These are phyloP conservation scores for Tylopilus rubrobrunneus DNA, from an alignment of 768 basidiomycete species.

Conservation along the genomic window DNA sequence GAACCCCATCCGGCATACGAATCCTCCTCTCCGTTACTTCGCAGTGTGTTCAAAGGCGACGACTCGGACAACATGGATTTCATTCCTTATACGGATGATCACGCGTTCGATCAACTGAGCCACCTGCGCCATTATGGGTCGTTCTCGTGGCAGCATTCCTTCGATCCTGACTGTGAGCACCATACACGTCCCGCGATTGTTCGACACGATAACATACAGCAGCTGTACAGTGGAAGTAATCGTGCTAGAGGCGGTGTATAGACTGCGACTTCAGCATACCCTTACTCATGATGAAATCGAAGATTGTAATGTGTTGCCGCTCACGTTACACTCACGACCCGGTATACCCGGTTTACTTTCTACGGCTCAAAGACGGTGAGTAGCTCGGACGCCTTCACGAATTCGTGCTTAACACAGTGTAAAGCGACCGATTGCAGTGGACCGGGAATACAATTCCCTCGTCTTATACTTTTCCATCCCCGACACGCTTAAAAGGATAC, in stretches of 20 bases:
- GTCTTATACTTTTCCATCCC: slow-evolving; percentile 10
- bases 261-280: slow-evolving; percentile 36
- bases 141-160: slow-evolving; percentile 49
- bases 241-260: slow-evolving; percentile 42
- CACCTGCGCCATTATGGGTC: slow-evolving; percentile 41
- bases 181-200: neutral
- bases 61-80: slow-evolving; percentile 57
- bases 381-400: slow-evolving; percentile 19
- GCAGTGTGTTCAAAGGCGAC: slow-evolving; percentile 52
- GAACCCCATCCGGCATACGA: slow-evolving; percentile 46
- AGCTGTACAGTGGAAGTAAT: slow-evolving; percentile 45
- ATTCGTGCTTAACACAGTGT: slow-evolving; percentile 2
- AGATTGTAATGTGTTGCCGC: slow-evolving; percentile 42
- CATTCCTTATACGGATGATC: slow-evolving; percentile 61
- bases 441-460: slow-evolving; percentile 22
- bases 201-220: slow-evolving; percentile 20
- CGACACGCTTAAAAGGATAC: slow-evolving; percentile 5
- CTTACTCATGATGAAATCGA: slow-evolving; percentile 47
- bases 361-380: slow-evolving; percentile 20
- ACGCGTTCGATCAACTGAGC: slow-evolving; percentile 39
- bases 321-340: slow-evolving; percentile 28
- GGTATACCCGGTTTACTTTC: slow-evolving; percentile 28
- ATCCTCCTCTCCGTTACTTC: slow-evolving; percentile 46
- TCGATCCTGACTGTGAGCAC: slow-evolving; percentile 40
- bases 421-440: slow-evolving; percentile 34